Evolutionary conservation across 1,284 basidiomycete species (phyloP), one percentile per base, ranked within the genome.

Genomic region (Ceratobasidium sp.): DNA sequence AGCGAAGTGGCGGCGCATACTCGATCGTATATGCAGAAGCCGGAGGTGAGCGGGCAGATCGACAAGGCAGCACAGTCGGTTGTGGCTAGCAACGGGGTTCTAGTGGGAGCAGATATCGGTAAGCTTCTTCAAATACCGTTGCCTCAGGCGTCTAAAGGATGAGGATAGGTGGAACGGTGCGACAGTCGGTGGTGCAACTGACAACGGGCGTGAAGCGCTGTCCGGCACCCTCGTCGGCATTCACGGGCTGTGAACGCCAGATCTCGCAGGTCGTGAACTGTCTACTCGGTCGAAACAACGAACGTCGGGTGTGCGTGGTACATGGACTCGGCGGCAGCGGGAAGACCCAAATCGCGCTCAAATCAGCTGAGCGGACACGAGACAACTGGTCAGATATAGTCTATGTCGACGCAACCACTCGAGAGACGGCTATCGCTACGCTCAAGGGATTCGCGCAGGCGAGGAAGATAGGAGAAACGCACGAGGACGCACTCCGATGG

Each of bases 401-500:
- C 33, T 77, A 65, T 40, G 26, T 69, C 23, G 52, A 77, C 42
- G 75, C 65, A 0, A 57, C 13, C 9, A 70, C 75, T 13, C 20
- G 38, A 64, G 23, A 7, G n/a, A 13, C 46, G 46, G 2, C 7
- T 1, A 48, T 9, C 3, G 9, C 3, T 12, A 46, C 54, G 38
- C 48, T 77, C 28, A 15, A 46, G 23, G n/a, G 23, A 20, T 77
- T 67, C 20, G 48, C 54, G 13, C 17, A n/a, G 15, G 38, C 68
- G 26, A 46, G 52, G 17, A 44, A 38, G 38, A 38, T 61, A 7
- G 50, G 67, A 23, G 42, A 68, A 40, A 42, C 15, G 4, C 52
- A 26, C 2, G 52, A 77, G 15, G 54, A 68, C 23, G 3, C 48
- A 17, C 9, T 50, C 0, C 15, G 1, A 50, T 50, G 48, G 48